Percentiles rank a stretch among this genome's conserved stretches.
These are phyloP conservation scores for Hyphodiscus sp. DNA, from an alignment of 2,329 filamentous ascomycete genomes.

Conservation along the genomic window DNA sequence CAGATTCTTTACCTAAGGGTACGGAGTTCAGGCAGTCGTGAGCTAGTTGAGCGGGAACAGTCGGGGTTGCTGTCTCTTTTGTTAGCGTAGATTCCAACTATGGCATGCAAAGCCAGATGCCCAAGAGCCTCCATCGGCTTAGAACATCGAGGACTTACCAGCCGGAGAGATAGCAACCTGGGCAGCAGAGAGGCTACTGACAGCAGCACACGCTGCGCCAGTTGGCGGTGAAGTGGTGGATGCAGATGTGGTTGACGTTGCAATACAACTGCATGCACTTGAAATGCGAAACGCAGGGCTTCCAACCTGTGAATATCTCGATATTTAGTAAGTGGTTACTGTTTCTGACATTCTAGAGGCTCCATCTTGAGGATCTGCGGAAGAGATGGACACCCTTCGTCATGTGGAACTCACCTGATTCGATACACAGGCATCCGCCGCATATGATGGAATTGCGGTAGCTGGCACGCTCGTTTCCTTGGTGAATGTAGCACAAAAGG, in stretches of 20 bases:
- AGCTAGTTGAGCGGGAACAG: constrained; percentile 24
- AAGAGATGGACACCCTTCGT: background rate
- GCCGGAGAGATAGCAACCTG: constrained; percentile 17
- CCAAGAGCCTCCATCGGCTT: background rate
- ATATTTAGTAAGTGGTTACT: background rate
- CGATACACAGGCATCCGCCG: background rate
- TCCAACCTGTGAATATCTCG: constrained; percentile 7
- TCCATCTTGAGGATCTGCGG: no score
- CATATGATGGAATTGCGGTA: background rate
- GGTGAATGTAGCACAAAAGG: background rate
- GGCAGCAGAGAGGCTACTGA: constrained; percentile 21
- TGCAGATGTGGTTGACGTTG: constrained; percentile 2
- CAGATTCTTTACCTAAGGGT: constrained; percentile 22
- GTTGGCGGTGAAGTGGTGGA: constrained; percentile 6
- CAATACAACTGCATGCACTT: constrained; percentile 21
- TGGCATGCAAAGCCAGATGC: no score
- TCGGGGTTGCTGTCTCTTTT: constrained; percentile 18
- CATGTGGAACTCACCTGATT: background rate
- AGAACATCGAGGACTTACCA: constrained; percentile 10
- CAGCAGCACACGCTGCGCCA: constrained; percentile 20
- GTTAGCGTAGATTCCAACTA: background rate
- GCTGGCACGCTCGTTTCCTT: background rate
- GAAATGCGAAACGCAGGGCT: constrained; percentile 9
- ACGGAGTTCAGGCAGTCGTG: constrained; percentile 28
- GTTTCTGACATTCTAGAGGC: background rate